Conservation (phyloP, 768 basidiomycete genomes). For the Kondoa subrosea region DNA sequence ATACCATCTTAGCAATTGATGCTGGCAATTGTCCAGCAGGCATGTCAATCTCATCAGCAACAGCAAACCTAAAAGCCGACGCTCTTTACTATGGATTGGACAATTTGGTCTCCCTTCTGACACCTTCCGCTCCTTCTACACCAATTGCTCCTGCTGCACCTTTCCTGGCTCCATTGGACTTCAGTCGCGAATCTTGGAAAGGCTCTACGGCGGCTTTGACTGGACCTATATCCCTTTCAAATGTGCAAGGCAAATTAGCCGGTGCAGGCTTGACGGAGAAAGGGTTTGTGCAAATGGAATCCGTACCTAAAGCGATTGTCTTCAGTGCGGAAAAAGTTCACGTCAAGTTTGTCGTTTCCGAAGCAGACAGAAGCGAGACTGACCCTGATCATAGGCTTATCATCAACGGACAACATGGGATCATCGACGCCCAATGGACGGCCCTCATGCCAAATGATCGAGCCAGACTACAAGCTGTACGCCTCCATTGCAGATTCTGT, state of each 20-base stretch:
- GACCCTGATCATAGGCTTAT: background rate
- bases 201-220: background rate
- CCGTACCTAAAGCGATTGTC: background rate
- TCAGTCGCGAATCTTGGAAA: background rate
- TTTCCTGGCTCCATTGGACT: conserved; percentile 3
- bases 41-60: background rate
- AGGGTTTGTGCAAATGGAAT: background rate
- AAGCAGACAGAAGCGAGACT: background rate
- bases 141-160: background rate
- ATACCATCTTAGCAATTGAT: background rate
- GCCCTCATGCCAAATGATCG: background rate
- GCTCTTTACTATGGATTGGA: conserved; percentile 4
- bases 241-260: background rate
- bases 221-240: background rate
- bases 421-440: background rate
- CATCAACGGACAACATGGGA: background rate
- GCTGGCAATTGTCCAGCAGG: background rate
- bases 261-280: background rate
- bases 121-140: background rate
- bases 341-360: background rate
- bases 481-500: background rate
- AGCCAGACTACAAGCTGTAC: background rate
- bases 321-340: background rate
- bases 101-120: background rate
- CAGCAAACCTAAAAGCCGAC: background rate